Conservation (phyloP, 768 basidiomycete genomes). For the Rhizopogon vesiculosus region DNA sequence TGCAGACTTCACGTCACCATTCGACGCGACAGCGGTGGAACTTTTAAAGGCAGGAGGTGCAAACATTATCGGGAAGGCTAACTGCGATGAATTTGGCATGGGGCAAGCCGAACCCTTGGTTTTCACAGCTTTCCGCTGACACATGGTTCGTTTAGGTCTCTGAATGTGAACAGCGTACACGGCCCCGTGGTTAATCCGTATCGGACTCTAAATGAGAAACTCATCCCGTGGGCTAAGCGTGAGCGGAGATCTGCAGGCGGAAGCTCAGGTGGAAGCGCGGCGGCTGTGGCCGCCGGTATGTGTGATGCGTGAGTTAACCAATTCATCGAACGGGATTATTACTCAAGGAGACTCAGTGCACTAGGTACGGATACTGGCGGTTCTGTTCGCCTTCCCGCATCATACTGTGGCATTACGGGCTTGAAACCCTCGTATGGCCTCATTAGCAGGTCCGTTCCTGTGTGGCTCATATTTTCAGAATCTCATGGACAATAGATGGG, state of each 20-base stretch:
- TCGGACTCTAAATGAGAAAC: slow-evolving; percentile 17
- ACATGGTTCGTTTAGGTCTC: slow-evolving; percentile 46
- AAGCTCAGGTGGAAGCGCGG: slow-evolving; percentile 93
- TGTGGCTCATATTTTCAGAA: not conserved
- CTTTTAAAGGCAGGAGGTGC: slow-evolving; percentile 59
- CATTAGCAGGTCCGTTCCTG: slow-evolving; percentile 63
- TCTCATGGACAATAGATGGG: slow-evolving; percentile 54
- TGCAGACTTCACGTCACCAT: slow-evolving; percentile 72
- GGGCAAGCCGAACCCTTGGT: slow-evolving; percentile 48
- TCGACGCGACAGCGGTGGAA: slow-evolving; percentile 80
- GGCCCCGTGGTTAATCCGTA: slow-evolving; percentile 82
- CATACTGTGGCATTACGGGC: slow-evolving; percentile 90
- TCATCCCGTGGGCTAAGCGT: slow-evolving; percentile 18
- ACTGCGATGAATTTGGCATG: slow-evolving; percentile 99
- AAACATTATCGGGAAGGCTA: slow-evolving; percentile 80
- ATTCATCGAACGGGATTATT: slow-evolving; percentile 1
- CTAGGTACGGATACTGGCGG: slow-evolving; percentile 95
- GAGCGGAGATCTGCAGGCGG: slow-evolving; percentile 76
- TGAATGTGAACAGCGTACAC: slow-evolving; percentile 69
- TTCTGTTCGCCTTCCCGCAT: slow-evolving; percentile 87
- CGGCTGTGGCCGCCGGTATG: slow-evolving; percentile 82
- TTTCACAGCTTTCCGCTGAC: not conserved
- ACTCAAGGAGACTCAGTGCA: slow-evolving; percentile 48
- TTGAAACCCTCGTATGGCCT: slow-evolving; percentile 95
- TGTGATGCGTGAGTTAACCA: slow-evolving; percentile 68